These are phyloP conservation scores for Hibiscus trionum DNA, from an alignment of 345 rosid species.

Conservation along the genomic window DNA sequence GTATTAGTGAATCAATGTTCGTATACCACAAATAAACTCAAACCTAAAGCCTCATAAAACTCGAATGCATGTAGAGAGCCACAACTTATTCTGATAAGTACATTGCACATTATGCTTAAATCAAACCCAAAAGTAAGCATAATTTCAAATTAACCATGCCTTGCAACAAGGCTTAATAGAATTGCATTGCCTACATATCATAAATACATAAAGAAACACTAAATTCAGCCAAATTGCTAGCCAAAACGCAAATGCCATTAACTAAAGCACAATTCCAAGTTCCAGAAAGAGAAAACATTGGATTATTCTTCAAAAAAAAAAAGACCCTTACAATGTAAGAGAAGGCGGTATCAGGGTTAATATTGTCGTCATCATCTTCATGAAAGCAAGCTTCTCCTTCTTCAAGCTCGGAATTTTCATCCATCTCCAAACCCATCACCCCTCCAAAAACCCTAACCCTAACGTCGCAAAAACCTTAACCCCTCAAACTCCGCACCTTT, in stretches of 20 bases:
- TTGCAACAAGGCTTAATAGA: neutral
- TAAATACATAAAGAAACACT: neutral
- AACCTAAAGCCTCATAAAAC: neutral
- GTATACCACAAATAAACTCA: neutral
- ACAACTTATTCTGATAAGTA: neutral
- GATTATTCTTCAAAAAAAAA: conserved; percentile 1
- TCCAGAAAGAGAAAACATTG: neutral
- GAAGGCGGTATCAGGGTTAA: conserved; percentile 54
- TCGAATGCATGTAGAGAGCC: neutral
- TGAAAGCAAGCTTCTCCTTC: conserved; percentile 61
- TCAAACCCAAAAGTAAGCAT: conserved; percentile 4
- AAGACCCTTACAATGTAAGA: conserved; percentile 67
- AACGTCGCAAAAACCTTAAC: neutral
- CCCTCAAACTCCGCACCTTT: conserved; percentile 15
- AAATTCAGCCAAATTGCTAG: neutral
- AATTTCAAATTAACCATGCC: neutral
- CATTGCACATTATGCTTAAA: conserved; percentile 1
- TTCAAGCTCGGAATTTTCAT: conserved; percentile 51
- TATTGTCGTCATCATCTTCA: conserved; percentile 24
- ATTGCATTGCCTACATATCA: conserved; percentile 10
- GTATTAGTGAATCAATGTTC: neutral
- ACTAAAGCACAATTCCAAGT: conserved; percentile 7
- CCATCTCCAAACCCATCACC: conserved; percentile 26
- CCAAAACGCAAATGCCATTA: conserved; percentile 12
- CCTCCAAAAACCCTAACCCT: conserved; percentile 15